Base-by-base conservation (phyloP, 129 eudicot genomes). In the Lonicera japonica region DNA sequence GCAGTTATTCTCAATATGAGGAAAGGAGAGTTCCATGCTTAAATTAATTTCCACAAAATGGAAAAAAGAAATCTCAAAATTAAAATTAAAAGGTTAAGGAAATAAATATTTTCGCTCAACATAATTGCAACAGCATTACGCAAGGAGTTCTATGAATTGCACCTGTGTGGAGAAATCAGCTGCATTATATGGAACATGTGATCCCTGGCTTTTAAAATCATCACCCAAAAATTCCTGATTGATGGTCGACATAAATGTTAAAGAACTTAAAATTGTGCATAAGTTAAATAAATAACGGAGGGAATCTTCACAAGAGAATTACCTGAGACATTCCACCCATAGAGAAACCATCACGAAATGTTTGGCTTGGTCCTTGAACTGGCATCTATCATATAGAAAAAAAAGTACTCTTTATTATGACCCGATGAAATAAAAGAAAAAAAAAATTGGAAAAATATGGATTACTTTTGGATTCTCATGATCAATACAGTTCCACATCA, bases 261-360 rank as follows among this genome's bases (percentile, higher is more conserved):
- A 39, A 11, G 15, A 36, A 4, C 40, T 24, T 39, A 43, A 38
- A 14, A 62, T 29, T 4, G 34, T 12, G 4, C 41, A 13, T 20
- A 10, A 6, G 10, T 0, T 11, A n/a, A 6, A 48, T 16, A 38
- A 50, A 63, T 16, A 20, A 23, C 19, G 46, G 45, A 10, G 36
- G 2, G 36, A 29, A 29, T 6, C 36, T 70, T 24, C 46, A 25
- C 62, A 19, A 10, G 20, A 13, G 48, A 22, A 47, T n/a, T 72
- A 92, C 98, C 96, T 92, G 99, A 59, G 99, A 92, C 96, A 92
- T 88, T 79, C 99, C 91, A 14, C 96, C 88, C 77, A 92, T 83
- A 18, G 96, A 84, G 50, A 84, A 87, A 38, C 98, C 98, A 72
- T 92, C 99, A 68, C 96, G 86, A 58, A 77, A 85, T 57, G 95